Base-by-base conservation (phyloP, 2,329 filamentous ascomycete species). In the Curvularia hawaiiensis region DNA sequence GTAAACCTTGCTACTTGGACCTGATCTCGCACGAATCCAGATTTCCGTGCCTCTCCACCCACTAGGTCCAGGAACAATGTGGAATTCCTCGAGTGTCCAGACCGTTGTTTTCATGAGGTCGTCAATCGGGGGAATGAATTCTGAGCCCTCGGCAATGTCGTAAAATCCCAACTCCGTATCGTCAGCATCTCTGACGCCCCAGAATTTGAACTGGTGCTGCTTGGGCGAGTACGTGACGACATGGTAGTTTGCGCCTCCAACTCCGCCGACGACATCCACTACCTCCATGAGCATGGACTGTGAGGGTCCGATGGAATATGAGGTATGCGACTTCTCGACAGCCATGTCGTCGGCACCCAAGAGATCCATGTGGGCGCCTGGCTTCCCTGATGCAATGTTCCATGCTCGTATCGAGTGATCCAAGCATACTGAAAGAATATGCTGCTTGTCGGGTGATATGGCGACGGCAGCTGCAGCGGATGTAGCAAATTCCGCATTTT, bases 121-220 rank as follows among this genome's bases (percentile, higher is more conserved):
- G 53, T 82, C 80, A 24, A 83, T 71, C 0, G 85, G 85, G 1
- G 92, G 90, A 26, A 89, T 82, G 31, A 95, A 80, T 12, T 83
- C 80, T 8, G 79, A 71, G 11, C 84, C 81, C 0, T 90, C 84
- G 65, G 90, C 92, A 22, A 91, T 79, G 66, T 96, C 91, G 61
- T 87, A 84, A 14, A 96, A 81, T 9, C 87, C 82, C 20, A 92
- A 74, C 2, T 79, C 81, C 63, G 78, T 63, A 65, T 79, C 62
- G 67, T 89, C 82, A 65, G 84, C 84, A 52, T 88, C 85, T 64
- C 88, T 85, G 18, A 90, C 85, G 52, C 85, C 85, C 91, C 93
- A 99, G 72, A 99, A 93, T 75, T 97, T 98, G 83, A 99, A 98
- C 72, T 94, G 89, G 35, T 95, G 85, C 30, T 92, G 90, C 62